These are phyloP conservation scores for Clonostachys rhizophaga DNA, from an alignment of 2,329 filamentous ascomycete species.

Conservation along the genomic window DNA sequence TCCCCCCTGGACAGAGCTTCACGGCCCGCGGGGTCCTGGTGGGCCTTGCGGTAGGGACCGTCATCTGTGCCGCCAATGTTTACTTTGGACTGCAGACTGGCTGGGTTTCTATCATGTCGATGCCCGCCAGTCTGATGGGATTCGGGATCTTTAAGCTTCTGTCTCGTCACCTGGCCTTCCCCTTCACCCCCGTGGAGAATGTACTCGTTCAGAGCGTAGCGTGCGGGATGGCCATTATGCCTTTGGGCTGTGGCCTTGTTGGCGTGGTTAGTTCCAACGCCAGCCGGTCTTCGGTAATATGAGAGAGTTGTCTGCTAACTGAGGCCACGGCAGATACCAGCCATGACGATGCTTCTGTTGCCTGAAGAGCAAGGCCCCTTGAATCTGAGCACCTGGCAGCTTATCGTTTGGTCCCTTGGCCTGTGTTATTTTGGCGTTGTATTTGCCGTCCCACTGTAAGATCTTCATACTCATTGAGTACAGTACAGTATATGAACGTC, in stretches of 20 bases:
- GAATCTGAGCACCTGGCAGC: slow-evolving; percentile 65
- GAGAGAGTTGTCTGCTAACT: not conserved
- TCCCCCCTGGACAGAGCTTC: slow-evolving; percentile 61
- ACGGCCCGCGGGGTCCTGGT: slow-evolving; percentile 76
- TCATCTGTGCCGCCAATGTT: slow-evolving; percentile 96
- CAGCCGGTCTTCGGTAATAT: not conserved
- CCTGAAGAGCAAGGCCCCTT: slow-evolving; percentile 76
- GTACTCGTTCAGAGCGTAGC: slow-evolving; percentile 95
- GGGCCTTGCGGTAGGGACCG: slow-evolving; percentile 77
- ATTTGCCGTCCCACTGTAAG: slow-evolving; percentile 82
- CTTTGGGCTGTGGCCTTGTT: slow-evolving; percentile 90
- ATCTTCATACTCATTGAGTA: not conserved
- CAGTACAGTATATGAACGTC: not conserved
- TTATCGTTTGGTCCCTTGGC: slow-evolving; percentile 87
- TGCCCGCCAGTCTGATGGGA: slow-evolving; percentile 91
- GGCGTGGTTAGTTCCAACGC: slow-evolving; percentile 57
- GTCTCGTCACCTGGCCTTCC: slow-evolving; percentile 65
- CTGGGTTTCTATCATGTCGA: slow-evolving; percentile 79
- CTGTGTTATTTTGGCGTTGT: slow-evolving; percentile 96
- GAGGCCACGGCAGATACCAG: slow-evolving; percentile 57
- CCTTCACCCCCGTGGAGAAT: slow-evolving; percentile 93
- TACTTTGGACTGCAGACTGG: slow-evolving; percentile 95
- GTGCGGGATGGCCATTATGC: slow-evolving; percentile 94
- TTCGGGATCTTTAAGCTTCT: slow-evolving; percentile 89
- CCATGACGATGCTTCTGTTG: slow-evolving; percentile 79